phyloP scores from a whole-genome alignment of 2,329 filamentous ascomycete species.

The Escovopsis sp. region DNA sequence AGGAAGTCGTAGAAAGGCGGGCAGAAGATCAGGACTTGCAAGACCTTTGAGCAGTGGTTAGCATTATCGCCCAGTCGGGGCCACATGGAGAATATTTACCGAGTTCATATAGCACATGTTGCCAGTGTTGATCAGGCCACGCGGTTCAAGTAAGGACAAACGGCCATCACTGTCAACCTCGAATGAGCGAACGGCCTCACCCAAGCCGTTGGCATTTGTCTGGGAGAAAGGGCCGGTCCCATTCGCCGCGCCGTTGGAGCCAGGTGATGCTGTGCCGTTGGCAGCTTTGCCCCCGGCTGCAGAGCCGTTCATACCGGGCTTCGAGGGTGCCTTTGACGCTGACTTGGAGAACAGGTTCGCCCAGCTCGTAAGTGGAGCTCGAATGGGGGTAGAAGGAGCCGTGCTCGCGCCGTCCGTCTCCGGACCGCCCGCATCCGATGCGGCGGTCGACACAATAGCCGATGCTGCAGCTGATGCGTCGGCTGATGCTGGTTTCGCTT shows the following conservation, averaged over 20 bases:
- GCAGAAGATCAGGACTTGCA: constrained; percentile 92
- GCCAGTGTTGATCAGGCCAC: constrained; percentile 88
- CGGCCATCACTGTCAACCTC: constrained; percentile 50
- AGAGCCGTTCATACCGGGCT: constrained; percentile 15
- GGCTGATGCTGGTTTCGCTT: not conserved
- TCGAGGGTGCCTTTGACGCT: constrained; percentile 8
- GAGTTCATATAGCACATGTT: constrained; percentile 99
- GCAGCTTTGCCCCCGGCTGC: constrained; percentile 6
- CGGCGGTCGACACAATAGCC: not conserved
- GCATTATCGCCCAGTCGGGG: constrained; percentile 5
- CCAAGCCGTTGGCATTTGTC: constrained; percentile 44
- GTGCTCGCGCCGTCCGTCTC: constrained; percentile 4
- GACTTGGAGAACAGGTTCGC: constrained; percentile 24
- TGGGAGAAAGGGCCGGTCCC: constrained; percentile 25
- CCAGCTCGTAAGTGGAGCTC: constrained; percentile 23
- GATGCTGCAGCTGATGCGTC: no score
- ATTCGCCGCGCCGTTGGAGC: constrained; percentile 6
- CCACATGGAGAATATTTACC: constrained; percentile 39
- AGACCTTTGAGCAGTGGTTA: constrained; percentile 45
- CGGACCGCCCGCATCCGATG: not conserved
- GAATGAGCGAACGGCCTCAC: constrained; percentile 64
- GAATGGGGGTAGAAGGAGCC: constrained; percentile 13
- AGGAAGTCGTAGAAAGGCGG: constrained; percentile 89
- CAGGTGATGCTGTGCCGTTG: constrained; percentile 13
- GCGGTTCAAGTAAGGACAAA: constrained; percentile 74